Percentiles rank a stretch among this genome's conserved stretches.
These are phyloP conservation scores for Triticum monococcum DNA, from an alignment of 176 grass and related monocot species.

Conservation along the genomic window DNA sequence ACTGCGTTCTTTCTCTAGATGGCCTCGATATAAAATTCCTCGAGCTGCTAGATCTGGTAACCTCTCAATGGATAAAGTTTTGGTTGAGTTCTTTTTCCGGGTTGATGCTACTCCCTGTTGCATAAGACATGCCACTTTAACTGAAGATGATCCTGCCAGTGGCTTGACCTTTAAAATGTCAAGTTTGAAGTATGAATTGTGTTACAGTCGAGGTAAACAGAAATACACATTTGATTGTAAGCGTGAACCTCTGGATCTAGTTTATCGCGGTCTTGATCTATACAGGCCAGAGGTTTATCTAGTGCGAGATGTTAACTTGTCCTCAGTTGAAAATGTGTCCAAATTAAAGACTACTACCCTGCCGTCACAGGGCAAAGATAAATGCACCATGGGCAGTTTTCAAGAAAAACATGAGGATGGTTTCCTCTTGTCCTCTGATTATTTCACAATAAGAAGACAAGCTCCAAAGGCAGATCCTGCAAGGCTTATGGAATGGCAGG, in stretches of 20 bases:
- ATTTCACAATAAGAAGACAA: slow-evolving; percentile 95
- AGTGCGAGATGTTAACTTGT: slow-evolving; percentile 55
- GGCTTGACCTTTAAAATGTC: slow-evolving; percentile 99
- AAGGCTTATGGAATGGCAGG: slow-evolving; percentile 86
- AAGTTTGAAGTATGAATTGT: slow-evolving; percentile 96
- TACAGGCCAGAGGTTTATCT: slow-evolving; percentile 79
- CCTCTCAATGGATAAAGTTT: slow-evolving; percentile 96
- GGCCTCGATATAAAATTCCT: slow-evolving; percentile 87
- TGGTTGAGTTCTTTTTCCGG: slow-evolving; percentile 95
- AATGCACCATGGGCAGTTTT: slow-evolving; percentile 49
- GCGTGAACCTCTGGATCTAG: slow-evolving; percentile 91
- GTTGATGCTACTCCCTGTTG: slow-evolving; percentile 93
- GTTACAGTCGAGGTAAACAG: slow-evolving; percentile 97
- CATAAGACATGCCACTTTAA: slow-evolving; percentile 87
- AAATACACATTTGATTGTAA: slow-evolving; percentile 95
- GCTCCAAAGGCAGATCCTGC: slow-evolving; percentile 83
- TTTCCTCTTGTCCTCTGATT: slow-evolving; percentile 91
- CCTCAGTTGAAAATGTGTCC: slow-evolving; percentile 50
- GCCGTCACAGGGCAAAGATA: slow-evolving; percentile 43
- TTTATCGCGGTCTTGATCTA: slow-evolving; percentile 96
- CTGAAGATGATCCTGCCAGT: slow-evolving; percentile 84
- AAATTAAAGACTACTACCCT: slow-evolving; percentile 34
- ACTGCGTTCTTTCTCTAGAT: slow-evolving; percentile 92
- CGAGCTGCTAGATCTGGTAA: slow-evolving; percentile 91
- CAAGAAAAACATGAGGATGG: slow-evolving; percentile 84